phyloP scores from a whole-genome alignment of 495 filamentous ascomycete species.

The Aspergillus conjunctus region DNA sequence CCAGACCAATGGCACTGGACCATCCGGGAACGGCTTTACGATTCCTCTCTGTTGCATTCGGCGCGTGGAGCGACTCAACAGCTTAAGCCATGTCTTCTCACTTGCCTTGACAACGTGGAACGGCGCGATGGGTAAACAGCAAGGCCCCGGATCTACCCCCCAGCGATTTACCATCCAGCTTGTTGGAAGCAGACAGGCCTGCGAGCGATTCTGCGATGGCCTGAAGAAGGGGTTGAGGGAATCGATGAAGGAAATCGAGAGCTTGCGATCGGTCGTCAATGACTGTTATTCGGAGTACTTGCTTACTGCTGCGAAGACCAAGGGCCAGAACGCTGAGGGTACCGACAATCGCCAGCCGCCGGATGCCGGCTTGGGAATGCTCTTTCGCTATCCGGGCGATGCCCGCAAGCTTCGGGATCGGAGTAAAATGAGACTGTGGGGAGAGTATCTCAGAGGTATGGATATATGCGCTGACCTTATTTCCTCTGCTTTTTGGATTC shows the following conservation, averaged over 20 bases:
- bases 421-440: slow-evolving; percentile 97
- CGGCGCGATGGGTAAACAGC: slow-evolving; percentile 59
- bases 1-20: slow-evolving; percentile 85
- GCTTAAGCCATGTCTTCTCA: slow-evolving; percentile 87
- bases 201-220: slow-evolving; percentile 94
- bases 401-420: slow-evolving; percentile 91
- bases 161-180: slow-evolving; percentile 90
- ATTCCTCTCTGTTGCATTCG: slow-evolving; percentile 91
- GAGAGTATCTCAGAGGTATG: slow-evolving; percentile 82
- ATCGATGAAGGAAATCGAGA: slow-evolving; percentile 82
- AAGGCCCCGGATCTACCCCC: slow-evolving; percentile 57
- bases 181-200: slow-evolving; percentile 81
- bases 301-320: slow-evolving; percentile 54
- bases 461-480: slow-evolving; percentile 5
- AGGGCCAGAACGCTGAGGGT: slow-evolving; percentile 34
- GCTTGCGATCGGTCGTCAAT: slow-evolving; percentile 70
- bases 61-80: slow-evolving; percentile 88
- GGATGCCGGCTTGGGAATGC: slow-evolving; percentile 88
- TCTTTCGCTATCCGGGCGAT: slow-evolving; percentile 95
- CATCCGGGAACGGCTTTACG: slow-evolving; percentile 95
- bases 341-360: slow-evolving; percentile 66
- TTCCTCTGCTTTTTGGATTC: not conserved
- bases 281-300: slow-evolving; percentile 95
- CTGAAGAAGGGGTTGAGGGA: slow-evolving; percentile 85
- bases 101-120: slow-evolving; percentile 97